phyloP scores from a whole-genome alignment of 148 eudicot genomes.

The Oxyria digyna region DNA sequence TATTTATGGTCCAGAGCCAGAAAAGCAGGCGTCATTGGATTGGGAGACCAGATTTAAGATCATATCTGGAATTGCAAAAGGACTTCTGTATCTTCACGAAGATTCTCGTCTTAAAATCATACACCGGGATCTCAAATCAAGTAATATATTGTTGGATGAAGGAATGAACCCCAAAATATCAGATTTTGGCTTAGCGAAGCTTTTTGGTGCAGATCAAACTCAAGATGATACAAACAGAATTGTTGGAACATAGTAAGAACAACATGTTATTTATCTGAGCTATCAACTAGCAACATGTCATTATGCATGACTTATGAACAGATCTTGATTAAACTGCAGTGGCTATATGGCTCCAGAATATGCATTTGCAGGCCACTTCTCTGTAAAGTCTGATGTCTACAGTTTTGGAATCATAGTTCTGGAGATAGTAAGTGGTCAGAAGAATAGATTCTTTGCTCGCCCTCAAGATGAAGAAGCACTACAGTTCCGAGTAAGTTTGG shows the following conservation, averaged over 20 bases:
- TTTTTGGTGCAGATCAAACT: constrained; percentile 36
- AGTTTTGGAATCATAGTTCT: constrained; percentile 26
- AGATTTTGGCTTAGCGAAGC: constrained; percentile 48
- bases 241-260: constrained; percentile 50
- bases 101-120: constrained; percentile 45
- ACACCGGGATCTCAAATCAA: constrained; percentile 49
- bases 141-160: constrained; percentile 31
- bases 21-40: constrained; percentile 21
- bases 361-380: not conserved
- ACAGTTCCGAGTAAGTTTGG: constrained; percentile 10
- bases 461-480: constrained; percentile 11
- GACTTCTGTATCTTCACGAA: constrained; percentile 45
- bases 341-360: constrained; percentile 23
- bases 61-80: constrained; percentile 42
- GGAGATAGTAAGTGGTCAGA: constrained; percentile 28
- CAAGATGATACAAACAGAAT: constrained; percentile 31
- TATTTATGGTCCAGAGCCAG: constrained; percentile 19
- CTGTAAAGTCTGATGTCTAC: constrained; percentile 22
- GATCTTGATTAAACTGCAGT: constrained; percentile 8
- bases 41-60: constrained; percentile 44
- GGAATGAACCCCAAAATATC: constrained; percentile 46
- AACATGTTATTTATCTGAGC: not conserved
- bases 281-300: not conserved
- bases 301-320: too few relatives aligned
- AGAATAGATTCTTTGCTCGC: constrained; percentile 1